Evolutionary conservation across 1,139 yeast species (phyloP).

Genomic region (Candida labiduridarum): DNA sequence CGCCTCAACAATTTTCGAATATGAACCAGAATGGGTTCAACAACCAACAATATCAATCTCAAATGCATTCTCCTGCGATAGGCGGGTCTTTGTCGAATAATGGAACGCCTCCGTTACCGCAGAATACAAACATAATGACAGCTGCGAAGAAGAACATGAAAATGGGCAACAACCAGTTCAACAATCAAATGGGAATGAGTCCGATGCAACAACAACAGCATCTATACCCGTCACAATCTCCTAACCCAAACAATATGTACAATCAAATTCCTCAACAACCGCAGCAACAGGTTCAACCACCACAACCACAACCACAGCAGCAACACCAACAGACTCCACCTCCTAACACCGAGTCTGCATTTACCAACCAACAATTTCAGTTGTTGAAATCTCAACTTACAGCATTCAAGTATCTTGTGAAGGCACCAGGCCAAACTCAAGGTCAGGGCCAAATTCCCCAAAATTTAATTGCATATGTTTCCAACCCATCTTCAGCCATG

Average conservation of each 20-base stretch:
- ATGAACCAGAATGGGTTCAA: constrained; percentile 8
- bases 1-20: constrained; percentile 11
- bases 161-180: constrained; percentile 10
- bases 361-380: constrained; percentile 64
- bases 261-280: constrained; percentile 9
- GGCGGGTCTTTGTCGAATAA: constrained; percentile 12
- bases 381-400: constrained; percentile 71
- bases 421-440: constrained; percentile 39
- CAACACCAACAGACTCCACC: constrained; percentile 15
- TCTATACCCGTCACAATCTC: constrained; percentile 7
- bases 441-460: constrained; percentile 55
- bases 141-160: constrained; percentile 10
- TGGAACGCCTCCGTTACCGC: constrained; percentile 16
- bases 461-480: constrained; percentile 52
- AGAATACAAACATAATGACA: constrained; percentile 13
- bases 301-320: constrained; percentile 17
- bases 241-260: constrained; percentile 6
- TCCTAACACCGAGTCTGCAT: constrained; percentile 34
- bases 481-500: constrained; percentile 43
- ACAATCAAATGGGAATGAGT: constrained; percentile 10
- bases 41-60: constrained; percentile 9
- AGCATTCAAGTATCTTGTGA: constrained; percentile 64
- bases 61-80: constrained; percentile 14
- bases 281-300: constrained; percentile 10
- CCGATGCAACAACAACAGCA: constrained; percentile 10